Percentiles rank a stretch among this genome's conserved stretches.
Evolutionary conservation across 2,329 filamentous ascomycete species (phyloP).

Genomic region (Penicillium sp.): DNA sequence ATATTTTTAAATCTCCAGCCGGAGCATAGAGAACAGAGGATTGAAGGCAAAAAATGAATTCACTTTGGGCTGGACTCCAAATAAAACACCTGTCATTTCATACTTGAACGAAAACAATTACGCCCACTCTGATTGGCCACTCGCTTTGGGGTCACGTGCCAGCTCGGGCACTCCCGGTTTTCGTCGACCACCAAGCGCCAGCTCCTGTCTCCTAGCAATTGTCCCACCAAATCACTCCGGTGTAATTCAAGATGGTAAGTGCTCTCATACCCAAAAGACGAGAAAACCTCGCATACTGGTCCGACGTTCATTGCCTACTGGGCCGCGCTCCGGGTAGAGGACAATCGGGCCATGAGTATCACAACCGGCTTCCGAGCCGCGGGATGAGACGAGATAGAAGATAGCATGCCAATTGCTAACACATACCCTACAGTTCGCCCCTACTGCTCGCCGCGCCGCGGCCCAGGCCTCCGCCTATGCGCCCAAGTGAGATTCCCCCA

Average conservation of each 20-base stretch:
- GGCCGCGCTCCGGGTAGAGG: not conserved
- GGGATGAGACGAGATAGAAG: slow-evolving; percentile 13
- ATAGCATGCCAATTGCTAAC: slow-evolving; percentile 21
- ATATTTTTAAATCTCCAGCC: no score
- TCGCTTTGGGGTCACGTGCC: slow-evolving; percentile 20
- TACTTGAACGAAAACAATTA: slow-evolving; percentile 13
- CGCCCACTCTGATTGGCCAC: slow-evolving; percentile 29
- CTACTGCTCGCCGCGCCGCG: slow-evolving; percentile 38
- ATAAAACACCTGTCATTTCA: not conserved
- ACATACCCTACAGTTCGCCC: slow-evolving; percentile 30
- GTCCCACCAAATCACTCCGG: slow-evolving; percentile 27
- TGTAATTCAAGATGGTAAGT: slow-evolving; percentile 36
- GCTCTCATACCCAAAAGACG: not conserved
- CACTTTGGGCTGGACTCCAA: not conserved
- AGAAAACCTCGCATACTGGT: not conserved
- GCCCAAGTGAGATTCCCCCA: slow-evolving; percentile 52
- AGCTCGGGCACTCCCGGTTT: slow-evolving; percentile 37
- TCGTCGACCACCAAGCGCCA: slow-evolving; percentile 30
- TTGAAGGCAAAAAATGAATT: not conserved
- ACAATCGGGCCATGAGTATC: slow-evolving; percentile 7
- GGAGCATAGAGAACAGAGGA: not conserved
- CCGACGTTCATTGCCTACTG: not conserved
- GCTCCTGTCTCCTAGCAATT: slow-evolving; percentile 28
- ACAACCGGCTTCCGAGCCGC: slow-evolving; percentile 10
- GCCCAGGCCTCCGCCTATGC: slow-evolving; percentile 56